Base-by-base conservation (phyloP, 805 yeast genomes). In the Debaryomyces hansenii region DNA sequence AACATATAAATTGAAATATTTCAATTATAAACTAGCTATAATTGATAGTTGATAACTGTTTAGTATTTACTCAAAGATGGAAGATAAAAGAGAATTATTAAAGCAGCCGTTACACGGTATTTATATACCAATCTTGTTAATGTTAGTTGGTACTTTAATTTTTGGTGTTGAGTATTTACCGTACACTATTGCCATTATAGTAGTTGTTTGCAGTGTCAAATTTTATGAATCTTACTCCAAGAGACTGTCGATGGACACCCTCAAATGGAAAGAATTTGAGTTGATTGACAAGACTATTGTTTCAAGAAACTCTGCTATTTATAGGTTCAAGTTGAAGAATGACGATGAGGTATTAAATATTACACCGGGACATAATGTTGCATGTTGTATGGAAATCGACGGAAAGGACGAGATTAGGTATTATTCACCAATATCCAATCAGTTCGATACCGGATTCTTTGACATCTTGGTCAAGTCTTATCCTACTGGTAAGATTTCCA, bases 391-490 rank as follows among this genome's bases (percentile, higher is more conserved):
- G 42, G 57, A 54, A 5, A 62, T 80, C 31, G 74, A 75, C 42
- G 84, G 76, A 32, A 73, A 76, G 57, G 82, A 79, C 48, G 76
- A 72, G 50, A 70, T 80, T 41, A 79, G 91, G 59, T 84, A 83
- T 64, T 87, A 87, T 59, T 82, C 90, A 3, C 95, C 95, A 33
- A 85, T 87, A 42, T 82, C 87, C 20, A 82, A 86, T 50, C 79
- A 79, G 56, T 77, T 74, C 52, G 91, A 86, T 55, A 67, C 77
- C 40, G 95, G 95, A 0, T 82, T 83, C 58, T 84, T 87, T 56
- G 95, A 87, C 60, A 74, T 87, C 41, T 69, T 87, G 60, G 87
- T 87, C 34, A 87, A 87, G 66, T 85, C 90, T 2, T 87, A 87
- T 62, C 74, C 80, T 33, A 79, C 82, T 33, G 96, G 96, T 32